Conservation (phyloP, 805 yeast species). For the Kluyveromyces starmeri region DNA sequence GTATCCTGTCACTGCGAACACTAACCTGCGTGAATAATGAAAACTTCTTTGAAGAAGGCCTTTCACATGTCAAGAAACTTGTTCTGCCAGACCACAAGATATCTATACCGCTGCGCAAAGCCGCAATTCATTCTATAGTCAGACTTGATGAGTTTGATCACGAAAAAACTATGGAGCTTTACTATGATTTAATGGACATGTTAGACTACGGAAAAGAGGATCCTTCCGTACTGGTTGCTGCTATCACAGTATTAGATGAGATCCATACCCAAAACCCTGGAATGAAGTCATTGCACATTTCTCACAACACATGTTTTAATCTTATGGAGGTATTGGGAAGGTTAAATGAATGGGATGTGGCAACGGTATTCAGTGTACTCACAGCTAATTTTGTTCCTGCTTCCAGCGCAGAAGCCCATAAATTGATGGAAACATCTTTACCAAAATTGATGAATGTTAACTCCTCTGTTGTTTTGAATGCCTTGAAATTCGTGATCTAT, state of each 20-base stretch:
- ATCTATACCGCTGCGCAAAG: slow-evolving; percentile 47
- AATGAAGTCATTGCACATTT: slow-evolving; percentile 28
- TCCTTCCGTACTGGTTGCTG: slow-evolving; percentile 58
- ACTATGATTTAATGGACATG: slow-evolving; percentile 18
- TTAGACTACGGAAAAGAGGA: slow-evolving; percentile 41
- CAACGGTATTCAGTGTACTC: slow-evolving; percentile 54
- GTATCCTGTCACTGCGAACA: slow-evolving; percentile 57
- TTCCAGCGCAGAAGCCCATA: slow-evolving; percentile 52
- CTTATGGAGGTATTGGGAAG: slow-evolving; percentile 30
- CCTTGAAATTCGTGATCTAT: slow-evolving; percentile 65
- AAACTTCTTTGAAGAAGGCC: slow-evolving; percentile 41
- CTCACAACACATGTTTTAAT: slow-evolving; percentile 32
- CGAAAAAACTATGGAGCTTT: slow-evolving; percentile 40
- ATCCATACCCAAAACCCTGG: slow-evolving; percentile 43
- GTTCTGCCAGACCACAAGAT: slow-evolving; percentile 33
- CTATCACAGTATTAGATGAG: slow-evolving; percentile 56
- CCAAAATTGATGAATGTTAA: slow-evolving; percentile 76
- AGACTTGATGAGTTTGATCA: slow-evolving; percentile 53
- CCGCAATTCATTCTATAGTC: slow-evolving; percentile 63
- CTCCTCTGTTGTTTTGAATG: slow-evolving; percentile 69
- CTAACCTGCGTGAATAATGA: slow-evolving; percentile 49
- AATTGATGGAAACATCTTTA: slow-evolving; percentile 51
- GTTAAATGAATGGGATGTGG: slow-evolving; percentile 64
- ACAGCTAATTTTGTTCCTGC: slow-evolving; percentile 61
- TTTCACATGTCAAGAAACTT: slow-evolving; percentile 20